A percentile compares a stretch with the other conserved stretches of the same genome.
Conservation (phyloP, 106 monocot genomes). For the Phalaenopsis equestris region DNA sequence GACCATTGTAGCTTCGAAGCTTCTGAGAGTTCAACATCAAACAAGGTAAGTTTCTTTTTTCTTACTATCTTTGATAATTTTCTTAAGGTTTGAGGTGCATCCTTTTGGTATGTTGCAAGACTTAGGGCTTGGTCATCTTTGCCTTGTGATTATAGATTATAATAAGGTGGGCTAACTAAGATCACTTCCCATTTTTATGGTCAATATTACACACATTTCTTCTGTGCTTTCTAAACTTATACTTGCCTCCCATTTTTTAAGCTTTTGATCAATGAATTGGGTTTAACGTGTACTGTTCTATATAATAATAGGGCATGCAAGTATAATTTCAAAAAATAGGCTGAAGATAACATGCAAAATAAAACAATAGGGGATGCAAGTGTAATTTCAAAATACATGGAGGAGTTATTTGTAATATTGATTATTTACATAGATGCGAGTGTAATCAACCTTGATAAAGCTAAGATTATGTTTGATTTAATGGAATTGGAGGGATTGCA, state of each 20-base stretch:
- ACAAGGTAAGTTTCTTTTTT: conserved; percentile 45
- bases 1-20: conserved; percentile 34
- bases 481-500: no score
- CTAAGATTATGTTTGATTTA: no score
- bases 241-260: not conserved
- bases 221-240: not conserved
- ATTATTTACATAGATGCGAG: no score
- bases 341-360: no score
- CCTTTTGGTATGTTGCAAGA: no score
- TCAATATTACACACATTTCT: not conserved
- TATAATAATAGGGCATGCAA: not conserved
- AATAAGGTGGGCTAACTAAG: no score
- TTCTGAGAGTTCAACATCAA: conserved; percentile 25
- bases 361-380: no score
- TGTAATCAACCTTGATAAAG: no score
- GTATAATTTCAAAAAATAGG: not conserved
- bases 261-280: not conserved
- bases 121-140: not conserved
- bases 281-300: not conserved
- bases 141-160: not conserved
- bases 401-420: no score
- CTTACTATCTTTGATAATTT: not conserved
- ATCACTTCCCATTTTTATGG: not conserved
- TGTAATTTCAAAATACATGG: no score
- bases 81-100: not conserved